A percentile compares a stretch with the other conserved stretches of the same genome.
Evolutionary conservation across 2,329 filamentous ascomycete species (phyloP).

Genomic region (Byssoonygena ceratinophila): DNA sequence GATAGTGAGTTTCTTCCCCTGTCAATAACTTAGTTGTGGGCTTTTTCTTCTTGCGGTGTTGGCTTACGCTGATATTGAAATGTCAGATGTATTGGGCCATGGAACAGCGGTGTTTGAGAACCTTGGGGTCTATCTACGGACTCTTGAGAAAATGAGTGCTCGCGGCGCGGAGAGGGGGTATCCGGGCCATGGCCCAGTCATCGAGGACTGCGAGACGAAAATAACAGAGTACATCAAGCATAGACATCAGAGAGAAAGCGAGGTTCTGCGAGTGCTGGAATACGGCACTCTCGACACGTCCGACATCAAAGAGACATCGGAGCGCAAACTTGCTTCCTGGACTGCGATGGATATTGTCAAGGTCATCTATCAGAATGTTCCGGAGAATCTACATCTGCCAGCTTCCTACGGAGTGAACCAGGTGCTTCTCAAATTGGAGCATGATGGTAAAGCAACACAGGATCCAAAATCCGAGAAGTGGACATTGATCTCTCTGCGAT

Average conservation of each 20-base stretch:
- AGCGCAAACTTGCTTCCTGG: slow-evolving; percentile 41
- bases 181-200: slow-evolving; percentile 73
- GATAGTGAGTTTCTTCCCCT: slow-evolving; percentile 46
- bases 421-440: slow-evolving; percentile 66
- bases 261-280: slow-evolving; percentile 57
- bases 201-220: slow-evolving; percentile 60
- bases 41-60: not conserved
- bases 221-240: slow-evolving; percentile 77
- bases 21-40: too few species aligned
- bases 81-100: slow-evolving; percentile 62
- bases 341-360: slow-evolving; percentile 74
- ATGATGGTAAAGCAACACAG: slow-evolving; percentile 55
- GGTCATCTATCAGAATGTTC: slow-evolving; percentile 71
- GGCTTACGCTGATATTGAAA: too few species aligned
- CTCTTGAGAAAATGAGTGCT: slow-evolving; percentile 57
- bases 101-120: slow-evolving; percentile 80
- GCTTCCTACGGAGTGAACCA: slow-evolving; percentile 67
- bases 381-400: slow-evolving; percentile 61
- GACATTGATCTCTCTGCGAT: slow-evolving; percentile 23
- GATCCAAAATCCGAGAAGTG: slow-evolving; percentile 18
- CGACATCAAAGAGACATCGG: slow-evolving; percentile 18
- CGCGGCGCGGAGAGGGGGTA: slow-evolving; percentile 58
- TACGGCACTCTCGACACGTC: slow-evolving; percentile 30
- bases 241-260: slow-evolving; percentile 65
- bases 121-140: slow-evolving; percentile 56